Evolutionary conservation across 2,329 filamentous ascomycete genomes (phyloP), one percentile per base, ranked within the genome.

Genomic region (Chrysoporthe austroafricana): DNA sequence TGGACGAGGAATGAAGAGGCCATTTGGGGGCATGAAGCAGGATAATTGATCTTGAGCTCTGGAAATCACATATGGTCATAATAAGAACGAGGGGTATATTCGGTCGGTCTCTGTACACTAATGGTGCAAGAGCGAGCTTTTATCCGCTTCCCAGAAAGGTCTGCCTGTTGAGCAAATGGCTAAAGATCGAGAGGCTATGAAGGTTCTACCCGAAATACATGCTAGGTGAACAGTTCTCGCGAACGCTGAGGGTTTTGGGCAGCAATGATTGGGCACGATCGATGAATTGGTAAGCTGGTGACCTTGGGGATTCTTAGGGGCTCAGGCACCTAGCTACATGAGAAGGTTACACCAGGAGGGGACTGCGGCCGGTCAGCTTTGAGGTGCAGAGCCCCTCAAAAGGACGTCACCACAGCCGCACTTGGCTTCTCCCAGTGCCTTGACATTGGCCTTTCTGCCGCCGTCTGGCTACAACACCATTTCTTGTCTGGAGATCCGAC

Each of bases 1-100:
- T 97, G 44, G 86, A 88, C 54, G 79, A 80, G 70, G 79, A 73
- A 72, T 62, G 50, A 66, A 48, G 54, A 63, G 32, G 36, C 6
- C 48, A 21, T 52, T 9, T 32, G 48, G 4, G 48, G 9, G 14
- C 9, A 26, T 3, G 21, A 46, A 18, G 44, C 4, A 4, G 7
- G 44, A 46, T 46, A 48, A n/a, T 8, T n/a, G 16, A 6, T 6
- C 18, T 7, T 9, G 21, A 54, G 21, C 7, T 32, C 26, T 54
- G 50, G 50, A 16, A 4, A 34, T 3, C 26, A 39, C 36, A 9
- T 39, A 39, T 39, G 36, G 9, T 39, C 36, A 39, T 6, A 39
- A 39, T 39, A 9, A 9, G 36, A 9, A 9, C 36, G 36, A 39
- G 36, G 6, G 5, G 9, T 9, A 9, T 39, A 9, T 39, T 39